A percentile compares a stretch with the other conserved stretches of the same genome.
Conservation (phyloP, 2,329 filamentous ascomycete species). For the Pseudocercospora pini-densiflorae region DNA sequence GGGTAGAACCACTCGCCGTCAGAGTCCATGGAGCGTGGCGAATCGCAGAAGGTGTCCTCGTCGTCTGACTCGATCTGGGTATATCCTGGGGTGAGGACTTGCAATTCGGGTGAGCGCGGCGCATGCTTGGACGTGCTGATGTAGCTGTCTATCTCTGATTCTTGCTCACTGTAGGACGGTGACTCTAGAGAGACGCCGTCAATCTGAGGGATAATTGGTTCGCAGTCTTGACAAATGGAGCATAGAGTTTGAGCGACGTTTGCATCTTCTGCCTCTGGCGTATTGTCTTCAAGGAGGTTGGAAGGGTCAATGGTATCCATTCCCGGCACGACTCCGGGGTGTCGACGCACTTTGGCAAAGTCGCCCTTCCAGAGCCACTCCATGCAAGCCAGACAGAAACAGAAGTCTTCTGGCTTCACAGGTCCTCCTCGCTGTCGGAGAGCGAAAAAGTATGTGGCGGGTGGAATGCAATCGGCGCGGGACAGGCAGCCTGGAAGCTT, state of each 20-base stretch:
- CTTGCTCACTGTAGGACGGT: background rate
- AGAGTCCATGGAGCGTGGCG: constrained; percentile 23
- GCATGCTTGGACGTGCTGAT: background rate
- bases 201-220: background rate
- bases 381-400: constrained; percentile 27
- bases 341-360: constrained; percentile 8
- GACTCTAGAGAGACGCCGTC: background rate
- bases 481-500: constrained; percentile 16
- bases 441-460: constrained; percentile 15
- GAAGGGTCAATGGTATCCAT: background rate
- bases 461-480: constrained; percentile 11
- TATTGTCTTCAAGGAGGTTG: background rate
- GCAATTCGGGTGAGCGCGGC: background rate
- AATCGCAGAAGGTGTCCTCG: background rate
- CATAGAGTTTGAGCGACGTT: background rate
- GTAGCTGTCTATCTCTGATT: background rate
- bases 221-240: background rate
- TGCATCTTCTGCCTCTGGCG: background rate
- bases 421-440: constrained; percentile 9
- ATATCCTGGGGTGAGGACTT: background rate
- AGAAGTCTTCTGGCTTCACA: constrained; percentile 5
- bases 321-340: constrained; percentile 7
- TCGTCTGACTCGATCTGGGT: background rate
- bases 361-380: constrained; percentile 27
- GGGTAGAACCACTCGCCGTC: constrained; percentile 26